Conservation (phyloP, 805 yeast species). For the Myxozyma neglecta region DNA sequence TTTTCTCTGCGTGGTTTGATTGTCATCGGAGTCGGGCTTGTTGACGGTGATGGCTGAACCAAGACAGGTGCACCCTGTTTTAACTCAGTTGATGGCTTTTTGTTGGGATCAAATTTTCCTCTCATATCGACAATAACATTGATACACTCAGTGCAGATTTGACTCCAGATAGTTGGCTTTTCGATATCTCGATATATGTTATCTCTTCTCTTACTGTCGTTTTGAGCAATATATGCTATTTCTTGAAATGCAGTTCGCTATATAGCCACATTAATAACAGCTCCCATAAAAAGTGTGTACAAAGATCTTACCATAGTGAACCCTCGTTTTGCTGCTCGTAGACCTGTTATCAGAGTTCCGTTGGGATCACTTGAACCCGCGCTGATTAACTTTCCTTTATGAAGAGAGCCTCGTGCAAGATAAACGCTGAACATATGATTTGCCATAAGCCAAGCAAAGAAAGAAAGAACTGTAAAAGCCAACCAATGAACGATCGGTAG, state of each 20-base stretch:
- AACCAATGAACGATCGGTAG: constrained; percentile 24
- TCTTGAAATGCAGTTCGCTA: constrained; percentile 44
- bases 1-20: constrained; percentile 21
- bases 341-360: constrained; percentile 43
- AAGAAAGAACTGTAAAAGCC: constrained; percentile 18
- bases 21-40: constrained; percentile 19
- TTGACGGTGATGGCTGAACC: background rate
- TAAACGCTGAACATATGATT: constrained; percentile 38
- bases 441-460: constrained; percentile 30
- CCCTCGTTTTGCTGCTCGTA: constrained; percentile 34
- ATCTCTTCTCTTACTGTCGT: constrained; percentile 38
- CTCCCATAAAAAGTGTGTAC: background rate
- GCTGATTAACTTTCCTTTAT: constrained; percentile 37
- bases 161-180: constrained; percentile 40
- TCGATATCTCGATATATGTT: constrained; percentile 42
- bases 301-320: constrained; percentile 31
- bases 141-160: constrained; percentile 35
- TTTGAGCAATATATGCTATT: constrained; percentile 38
- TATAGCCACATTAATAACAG: background rate
- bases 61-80: background rate
- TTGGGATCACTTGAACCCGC: constrained; percentile 39
- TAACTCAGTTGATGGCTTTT: background rate
- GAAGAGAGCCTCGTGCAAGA: constrained; percentile 42
- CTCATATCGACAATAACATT: constrained; percentile 28
- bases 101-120: constrained; percentile 2